A percentile compares a stretch with the other conserved stretches of the same genome.
phyloP scores from a whole-genome alignment of 192 early-diverging fungal species.

The Rhizophagus sp. region DNA sequence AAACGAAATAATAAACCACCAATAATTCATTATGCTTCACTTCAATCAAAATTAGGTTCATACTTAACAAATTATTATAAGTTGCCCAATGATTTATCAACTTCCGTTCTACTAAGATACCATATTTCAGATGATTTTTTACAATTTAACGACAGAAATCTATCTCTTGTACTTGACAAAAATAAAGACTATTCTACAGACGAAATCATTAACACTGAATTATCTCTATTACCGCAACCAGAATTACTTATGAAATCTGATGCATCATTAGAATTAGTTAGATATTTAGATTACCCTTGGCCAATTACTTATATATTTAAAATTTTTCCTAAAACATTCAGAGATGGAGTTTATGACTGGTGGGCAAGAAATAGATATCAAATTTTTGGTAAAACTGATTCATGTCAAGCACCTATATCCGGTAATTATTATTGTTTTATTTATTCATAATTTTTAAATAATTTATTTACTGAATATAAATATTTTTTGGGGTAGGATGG shows the following conservation, averaged over 20 bases:
- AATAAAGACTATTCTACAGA: background rate
- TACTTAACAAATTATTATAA: background rate
- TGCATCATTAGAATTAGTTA: constrained; percentile 1
- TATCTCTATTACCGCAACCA: background rate
- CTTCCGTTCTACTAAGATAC: background rate
- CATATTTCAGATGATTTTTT: background rate
- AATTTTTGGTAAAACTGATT: background rate
- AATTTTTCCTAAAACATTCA: background rate
- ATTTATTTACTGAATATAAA: too few species aligned
- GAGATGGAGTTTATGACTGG: constrained; percentile 2
- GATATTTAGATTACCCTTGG: constrained; percentile 5
- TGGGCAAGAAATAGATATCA: background rate
- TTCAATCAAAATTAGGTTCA: background rate
- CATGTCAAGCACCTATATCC: background rate
- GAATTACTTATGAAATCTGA: constrained; percentile 10
- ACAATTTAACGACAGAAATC: background rate
- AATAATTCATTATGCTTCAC: background rate
- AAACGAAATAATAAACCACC: background rate
- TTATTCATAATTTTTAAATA: too few species aligned
- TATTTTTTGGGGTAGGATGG: background rate
- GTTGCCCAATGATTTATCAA: background rate
- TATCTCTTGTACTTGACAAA: too few species aligned
- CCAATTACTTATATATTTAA: background rate
- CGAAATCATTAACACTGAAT: background rate
- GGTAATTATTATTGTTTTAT: background rate